phyloP scores from a whole-genome alignment of 352 stramenopile species.

The Phytophthora pluvialis region DNA sequence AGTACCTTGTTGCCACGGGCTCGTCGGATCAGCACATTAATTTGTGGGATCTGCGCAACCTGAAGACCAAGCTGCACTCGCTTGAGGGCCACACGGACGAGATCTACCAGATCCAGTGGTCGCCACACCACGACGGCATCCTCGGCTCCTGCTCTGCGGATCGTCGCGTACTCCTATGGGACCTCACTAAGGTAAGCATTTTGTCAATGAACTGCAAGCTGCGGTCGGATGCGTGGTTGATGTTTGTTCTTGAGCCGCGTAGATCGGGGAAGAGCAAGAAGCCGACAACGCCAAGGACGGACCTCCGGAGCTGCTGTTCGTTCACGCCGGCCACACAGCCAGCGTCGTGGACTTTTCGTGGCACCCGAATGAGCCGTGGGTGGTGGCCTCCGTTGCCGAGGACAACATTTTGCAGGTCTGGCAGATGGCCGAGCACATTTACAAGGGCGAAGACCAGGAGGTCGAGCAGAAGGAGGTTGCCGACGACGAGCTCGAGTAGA shows the following conservation, averaged over 20 bases:
- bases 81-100: slow-evolving; percentile 96
- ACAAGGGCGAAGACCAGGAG: slow-evolving; percentile 87
- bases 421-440: slow-evolving; percentile 98
- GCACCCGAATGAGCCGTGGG: slow-evolving; percentile 96
- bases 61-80: slow-evolving; percentile 92
- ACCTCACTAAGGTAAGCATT: slow-evolving; percentile 81
- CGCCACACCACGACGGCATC: slow-evolving; percentile 96
- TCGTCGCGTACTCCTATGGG: slow-evolving; percentile 96
- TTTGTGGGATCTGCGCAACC: slow-evolving; percentile 98
- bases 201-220: neutral
- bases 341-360: slow-evolving; percentile 98
- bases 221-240: neutral
- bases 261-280: slow-evolving; percentile 96
- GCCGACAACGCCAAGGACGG: slow-evolving; percentile 97
- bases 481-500: slow-evolving; percentile 79
- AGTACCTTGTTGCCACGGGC: slow-evolving; percentile 96
- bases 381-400: slow-evolving; percentile 96
- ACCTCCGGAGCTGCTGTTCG: slow-evolving; percentile 98
- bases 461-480: slow-evolving; percentile 54
- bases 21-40: slow-evolving; percentile 94
- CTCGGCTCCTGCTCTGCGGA: slow-evolving; percentile 96
- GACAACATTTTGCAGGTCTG: slow-evolving; percentile 99
- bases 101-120: slow-evolving; percentile 98
- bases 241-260: neutral
- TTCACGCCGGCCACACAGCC: slow-evolving; percentile 98